Base-by-base conservation (phyloP, 2,329 filamentous ascomycete species). In the Pyrenophora graminea region DNA sequence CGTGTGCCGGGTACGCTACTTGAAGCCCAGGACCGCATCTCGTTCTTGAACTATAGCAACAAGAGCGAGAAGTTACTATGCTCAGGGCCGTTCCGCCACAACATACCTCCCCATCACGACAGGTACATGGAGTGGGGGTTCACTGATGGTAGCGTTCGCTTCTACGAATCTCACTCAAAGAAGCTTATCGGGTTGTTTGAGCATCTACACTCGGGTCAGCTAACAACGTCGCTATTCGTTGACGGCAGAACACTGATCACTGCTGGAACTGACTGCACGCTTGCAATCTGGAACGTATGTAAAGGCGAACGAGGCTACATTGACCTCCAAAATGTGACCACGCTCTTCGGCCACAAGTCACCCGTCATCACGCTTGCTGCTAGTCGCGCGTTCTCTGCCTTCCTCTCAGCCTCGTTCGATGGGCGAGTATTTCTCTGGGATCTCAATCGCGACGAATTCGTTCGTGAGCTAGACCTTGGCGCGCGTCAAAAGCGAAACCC, bases 61-160 rank as follows among this genome's bases (percentile, higher is more conserved):
- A 94, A 91, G 63, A 81, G 90, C 7, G 92, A 97, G 66, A 86
- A 90, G 12, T 78, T 97, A 4, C 79, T 97, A 3, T 95, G 89
- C 64, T 88, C 91, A 3, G 89, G 90, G 13, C 86, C 91, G 0
- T 91, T 96, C 73, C 84, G 91, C 17, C 80, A 97, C 36, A 94
- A 97, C 65, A 85, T 97, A 10, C 89, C 92, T 0, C 92, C 93
- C 0, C 77, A 79, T 42, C 96, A 91, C 67, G 92, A 97, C 74
- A 91, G 91, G 63, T 96, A 91, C 66, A 82, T 97, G 61, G 91
- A 97, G 75, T 97, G 93, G 93, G 93, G 93, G 1, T 97, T 95
- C 64, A 89, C 90, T 0, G 94, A 99, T 72, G 90, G 90, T 62
- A 95, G 90, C 61, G 83, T 99, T 23, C 88, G 94, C 3, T 97